Percentiles rank a stretch among this genome's conserved stretches.
These are phyloP conservation scores for Alopecurus myosuroides DNA, from an alignment of 176 grass and related monocot genomes.

Conservation along the genomic window DNA sequence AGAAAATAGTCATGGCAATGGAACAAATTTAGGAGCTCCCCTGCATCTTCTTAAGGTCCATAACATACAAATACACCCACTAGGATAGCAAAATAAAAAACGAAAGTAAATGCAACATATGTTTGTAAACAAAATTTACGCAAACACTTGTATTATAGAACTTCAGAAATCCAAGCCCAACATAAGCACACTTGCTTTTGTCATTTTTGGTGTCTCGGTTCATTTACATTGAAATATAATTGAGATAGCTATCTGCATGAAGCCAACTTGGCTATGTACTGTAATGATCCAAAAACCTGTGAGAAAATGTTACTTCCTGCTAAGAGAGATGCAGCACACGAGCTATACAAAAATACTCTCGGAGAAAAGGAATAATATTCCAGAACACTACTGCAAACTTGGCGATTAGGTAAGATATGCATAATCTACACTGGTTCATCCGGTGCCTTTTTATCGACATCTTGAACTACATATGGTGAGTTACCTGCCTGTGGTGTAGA, in stretches of 20 bases:
- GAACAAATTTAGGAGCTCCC: neutral
- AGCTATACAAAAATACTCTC: slow-evolving; percentile 22
- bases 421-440: slow-evolving; percentile 23
- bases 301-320: neutral
- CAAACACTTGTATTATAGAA: neutral
- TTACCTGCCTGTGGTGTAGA: slow-evolving; percentile 33
- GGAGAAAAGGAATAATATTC: neutral
- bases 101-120: neutral
- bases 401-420: neutral
- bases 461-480: slow-evolving; percentile 28
- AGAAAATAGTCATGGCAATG: neutral
- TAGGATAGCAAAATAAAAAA: neutral
- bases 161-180: slow-evolving; percentile 11
- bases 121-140: neutral
- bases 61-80: neutral
- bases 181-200: slow-evolving; percentile 24
- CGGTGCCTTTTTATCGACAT: neutral
- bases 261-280: slow-evolving; percentile 10
- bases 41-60: neutral
- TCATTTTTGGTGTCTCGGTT: neutral
- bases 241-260: neutral
- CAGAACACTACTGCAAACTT: slow-evolving; percentile 3
- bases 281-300: slow-evolving; percentile 11
- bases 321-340: neutral
- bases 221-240: slow-evolving; percentile 14